Evolutionary conservation across 352 stramenopile genomes (phyloP).

Genomic region (Phytopythium montanum): DNA sequence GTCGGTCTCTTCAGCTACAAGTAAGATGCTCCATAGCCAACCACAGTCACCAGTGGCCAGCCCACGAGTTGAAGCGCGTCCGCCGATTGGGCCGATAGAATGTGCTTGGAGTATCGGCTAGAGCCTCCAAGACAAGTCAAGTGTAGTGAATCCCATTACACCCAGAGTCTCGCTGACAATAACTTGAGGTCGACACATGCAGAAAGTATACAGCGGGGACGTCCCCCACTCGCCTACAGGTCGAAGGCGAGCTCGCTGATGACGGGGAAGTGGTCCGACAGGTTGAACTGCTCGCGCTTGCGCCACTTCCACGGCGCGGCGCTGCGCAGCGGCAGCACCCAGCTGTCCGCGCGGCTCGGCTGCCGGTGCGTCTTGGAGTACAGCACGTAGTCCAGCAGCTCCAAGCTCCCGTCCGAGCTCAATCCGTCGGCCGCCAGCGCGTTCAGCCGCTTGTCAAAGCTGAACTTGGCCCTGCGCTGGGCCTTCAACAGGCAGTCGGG

Average conservation of each 20-base stretch:
- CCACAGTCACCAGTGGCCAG: no score
- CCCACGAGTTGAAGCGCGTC: no score
- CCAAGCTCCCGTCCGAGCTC: conserved; percentile 70
- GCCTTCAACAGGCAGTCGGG: conserved; percentile 12
- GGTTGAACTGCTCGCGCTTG: conserved; percentile 56
- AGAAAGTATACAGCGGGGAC: no score
- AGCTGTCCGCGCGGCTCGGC: conserved; percentile 47
- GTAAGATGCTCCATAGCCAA: no score
- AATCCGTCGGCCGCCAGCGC: conserved; percentile 56
- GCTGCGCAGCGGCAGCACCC: conserved; percentile 53
- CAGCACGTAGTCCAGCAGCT: conserved; percentile 74
- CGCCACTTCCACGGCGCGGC: conserved; percentile 56
- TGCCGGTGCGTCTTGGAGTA: conserved; percentile 55
- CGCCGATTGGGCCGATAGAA: no score
- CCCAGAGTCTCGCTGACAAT: no score
- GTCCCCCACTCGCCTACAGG: conserved; percentile 16
- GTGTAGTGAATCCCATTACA: no score
- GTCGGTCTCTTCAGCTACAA: no score
- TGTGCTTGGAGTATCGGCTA: no score
- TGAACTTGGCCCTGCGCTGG: conserved; percentile 47
- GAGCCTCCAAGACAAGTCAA: no score
- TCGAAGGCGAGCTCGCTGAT: conserved; percentile 71
- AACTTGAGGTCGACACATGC: no score
- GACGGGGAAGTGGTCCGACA: conserved; percentile 79
- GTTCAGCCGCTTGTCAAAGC: conserved; percentile 72